Conservation (phyloP, 805 yeast species). For the Kodamaea restingae region DNA sequence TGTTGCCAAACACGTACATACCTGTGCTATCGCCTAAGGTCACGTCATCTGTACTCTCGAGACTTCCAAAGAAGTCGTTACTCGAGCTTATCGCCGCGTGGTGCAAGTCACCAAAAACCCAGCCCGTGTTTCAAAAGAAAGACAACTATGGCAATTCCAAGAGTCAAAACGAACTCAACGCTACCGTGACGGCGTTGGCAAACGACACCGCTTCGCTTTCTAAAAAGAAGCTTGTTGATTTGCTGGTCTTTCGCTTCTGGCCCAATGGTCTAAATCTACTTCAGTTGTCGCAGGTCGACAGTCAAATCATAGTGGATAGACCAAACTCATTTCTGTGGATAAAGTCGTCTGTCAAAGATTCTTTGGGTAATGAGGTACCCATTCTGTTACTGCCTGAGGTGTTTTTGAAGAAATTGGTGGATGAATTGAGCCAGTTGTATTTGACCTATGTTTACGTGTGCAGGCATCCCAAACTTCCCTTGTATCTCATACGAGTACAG, state of each 20-base stretch:
- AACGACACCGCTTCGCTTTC: constrained; percentile 14
- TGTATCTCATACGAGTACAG: constrained; percentile 61
- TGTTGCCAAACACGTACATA: constrained; percentile 37
- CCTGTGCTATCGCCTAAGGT: constrained; percentile 27
- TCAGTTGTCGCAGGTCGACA: constrained; percentile 69
- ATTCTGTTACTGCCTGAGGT: constrained; percentile 46
- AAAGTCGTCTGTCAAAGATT: constrained; percentile 43
- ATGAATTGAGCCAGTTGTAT: constrained; percentile 48
- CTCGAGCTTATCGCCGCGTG: constrained; percentile 31
- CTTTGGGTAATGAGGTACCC: constrained; percentile 25
- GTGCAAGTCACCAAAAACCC: constrained; percentile 29
- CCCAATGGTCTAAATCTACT: constrained; percentile 54
- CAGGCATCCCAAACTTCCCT: constrained; percentile 59
- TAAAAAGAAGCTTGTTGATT: constrained; percentile 38
- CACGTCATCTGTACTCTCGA: constrained; percentile 18
- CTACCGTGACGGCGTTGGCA: constrained; percentile 15
- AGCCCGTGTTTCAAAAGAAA: constrained; percentile 16
- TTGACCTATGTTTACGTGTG: constrained; percentile 63
- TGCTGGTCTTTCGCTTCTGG: constrained; percentile 49
- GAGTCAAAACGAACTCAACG: constrained; percentile 20
- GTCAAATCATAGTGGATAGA: constrained; percentile 58
- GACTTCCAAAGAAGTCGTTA: constrained; percentile 31
- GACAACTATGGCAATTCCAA: constrained; percentile 5
- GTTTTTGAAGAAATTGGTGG: constrained; percentile 47
- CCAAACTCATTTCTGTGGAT: constrained; percentile 48